Base-by-base conservation (phyloP, 176 grass and related monocot species). In the Cenchrus americanus region DNA sequence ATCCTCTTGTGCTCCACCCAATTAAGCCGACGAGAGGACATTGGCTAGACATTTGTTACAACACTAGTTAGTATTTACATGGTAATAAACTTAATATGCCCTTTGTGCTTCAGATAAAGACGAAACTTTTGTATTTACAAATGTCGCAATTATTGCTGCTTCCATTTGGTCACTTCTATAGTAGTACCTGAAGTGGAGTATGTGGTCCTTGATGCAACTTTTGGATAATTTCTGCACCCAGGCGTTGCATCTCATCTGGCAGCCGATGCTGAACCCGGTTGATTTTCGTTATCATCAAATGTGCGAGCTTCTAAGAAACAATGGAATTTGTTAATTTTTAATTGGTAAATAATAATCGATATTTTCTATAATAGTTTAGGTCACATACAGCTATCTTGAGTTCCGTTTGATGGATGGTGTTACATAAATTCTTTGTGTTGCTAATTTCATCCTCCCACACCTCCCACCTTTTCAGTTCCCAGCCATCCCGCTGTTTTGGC, bases 381-480 rank as follows among this genome's bases (percentile, higher is more conserved):
- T n/a, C 18, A 58, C 55, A n/a, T 21, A 58, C 55, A 21, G 55
- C n/a, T 9, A 17, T 6, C 18, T 19, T 21, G 6, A 19, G 55
- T 19, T 58, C 55, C 7, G 15, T n/a, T n/a, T 9, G 55, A 58
- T 21, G 55, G 19, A n/a, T 6, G 6, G 19, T 58, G 2, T 7
- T 58, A 19, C 18, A 58, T 0, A 17, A 9, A 58, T n/a, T 6
- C 18, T n/a, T 17, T 58, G 5, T 9, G 0, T 9, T 5, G 55
- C 55, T 9, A n/a, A n/a, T 0, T 7, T 58, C 19, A 58, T 5
- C 6, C 55, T 58, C 55, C 66, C 83, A 86, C 0, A 6, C 14
- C 55, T 78, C n/a, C 47, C 74, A 85, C 19, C 70, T 76, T 40
- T 76, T 85, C 54, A 78, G 71, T 62, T 78, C 42, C 83, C 83